A percentile compares a stretch with the other conserved stretches of the same genome.
Evolutionary conservation across 495 filamentous ascomycete species (phyloP).

Genomic region (Tuber aestivum): DNA sequence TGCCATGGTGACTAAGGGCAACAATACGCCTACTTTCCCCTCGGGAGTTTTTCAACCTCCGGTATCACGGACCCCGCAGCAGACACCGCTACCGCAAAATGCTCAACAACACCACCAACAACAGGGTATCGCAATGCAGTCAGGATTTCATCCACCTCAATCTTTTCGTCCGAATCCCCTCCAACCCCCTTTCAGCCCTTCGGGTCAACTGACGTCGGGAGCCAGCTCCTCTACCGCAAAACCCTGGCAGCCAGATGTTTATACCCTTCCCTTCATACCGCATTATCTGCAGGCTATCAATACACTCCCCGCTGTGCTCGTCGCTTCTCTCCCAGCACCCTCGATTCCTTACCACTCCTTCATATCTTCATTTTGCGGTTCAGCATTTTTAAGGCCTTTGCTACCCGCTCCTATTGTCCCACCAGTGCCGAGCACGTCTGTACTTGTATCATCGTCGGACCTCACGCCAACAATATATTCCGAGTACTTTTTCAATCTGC

Average conservation of each 20-base stretch:
- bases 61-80: conserved; percentile 15
- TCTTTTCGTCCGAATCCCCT: conserved; percentile 32
- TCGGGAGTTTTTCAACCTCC: conserved; percentile 20
- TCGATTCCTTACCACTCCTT: conserved; percentile 37
- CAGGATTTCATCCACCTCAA: conserved; percentile 25
- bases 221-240: conserved; percentile 26
- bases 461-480: conserved; percentile 30
- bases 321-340: conserved; percentile 32
- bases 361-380: conserved; percentile 40
- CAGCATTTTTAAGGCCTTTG: conserved; percentile 31
- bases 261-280: conserved; percentile 40
- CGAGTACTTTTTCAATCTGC: conserved; percentile 34
- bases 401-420: conserved; percentile 31
- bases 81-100: neutral
- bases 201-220: conserved; percentile 17
- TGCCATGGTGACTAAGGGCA: conserved; percentile 23
- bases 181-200: conserved; percentile 32
- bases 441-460: conserved; percentile 23
- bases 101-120: conserved; percentile 23
- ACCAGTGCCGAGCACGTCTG: conserved; percentile 22
- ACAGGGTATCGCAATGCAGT: conserved; percentile 5
- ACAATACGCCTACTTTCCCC: conserved; percentile 21
- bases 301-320: conserved; percentile 30
- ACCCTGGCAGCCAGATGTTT: conserved; percentile 41
- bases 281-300: conserved; percentile 39